These are phyloP conservation scores for Podaxis sp. DNA, from an alignment of 768 basidiomycete species.

Conservation along the genomic window DNA sequence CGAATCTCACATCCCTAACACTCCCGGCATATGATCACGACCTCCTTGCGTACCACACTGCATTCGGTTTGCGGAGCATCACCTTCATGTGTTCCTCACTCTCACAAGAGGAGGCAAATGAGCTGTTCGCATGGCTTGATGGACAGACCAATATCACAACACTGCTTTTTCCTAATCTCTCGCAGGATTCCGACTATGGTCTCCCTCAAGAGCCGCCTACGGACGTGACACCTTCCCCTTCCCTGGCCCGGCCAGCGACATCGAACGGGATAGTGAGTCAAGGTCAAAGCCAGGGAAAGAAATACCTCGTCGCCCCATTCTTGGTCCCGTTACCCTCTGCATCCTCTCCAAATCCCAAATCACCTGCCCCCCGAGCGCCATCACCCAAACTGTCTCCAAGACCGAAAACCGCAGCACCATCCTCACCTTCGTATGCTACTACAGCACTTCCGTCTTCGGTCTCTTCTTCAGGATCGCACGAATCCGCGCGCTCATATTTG, in stretches of 20 bases:
- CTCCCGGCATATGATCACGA: constrained; percentile 39
- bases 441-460: constrained; percentile 15
- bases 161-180: constrained; percentile 36
- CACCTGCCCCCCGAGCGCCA: not conserved
- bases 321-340: not conserved
- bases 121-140: constrained; percentile 37
- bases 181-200: constrained; percentile 19
- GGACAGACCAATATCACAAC: constrained; percentile 36
- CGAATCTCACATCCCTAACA: constrained; percentile 33
- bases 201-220: not conserved
- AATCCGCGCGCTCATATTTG: constrained; percentile 14
- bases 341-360: not conserved
- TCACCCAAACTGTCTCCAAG: not conserved
- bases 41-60: constrained; percentile 37
- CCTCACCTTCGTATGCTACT: constrained; percentile 7
- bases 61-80: constrained; percentile 35
- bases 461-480: not conserved
- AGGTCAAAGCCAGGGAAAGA: not conserved
- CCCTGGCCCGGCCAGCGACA: not conserved
- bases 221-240: not conserved
- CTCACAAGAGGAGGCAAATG: constrained; percentile 25
- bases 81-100: constrained; percentile 32
- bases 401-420: constrained; percentile 6
- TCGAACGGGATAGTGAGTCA: not conserved
- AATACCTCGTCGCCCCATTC: constrained; percentile 5